These are phyloP conservation scores for Kodamaea alishanica DNA, from an alignment of 1,139 yeast genomes.

Conservation along the genomic window DNA sequence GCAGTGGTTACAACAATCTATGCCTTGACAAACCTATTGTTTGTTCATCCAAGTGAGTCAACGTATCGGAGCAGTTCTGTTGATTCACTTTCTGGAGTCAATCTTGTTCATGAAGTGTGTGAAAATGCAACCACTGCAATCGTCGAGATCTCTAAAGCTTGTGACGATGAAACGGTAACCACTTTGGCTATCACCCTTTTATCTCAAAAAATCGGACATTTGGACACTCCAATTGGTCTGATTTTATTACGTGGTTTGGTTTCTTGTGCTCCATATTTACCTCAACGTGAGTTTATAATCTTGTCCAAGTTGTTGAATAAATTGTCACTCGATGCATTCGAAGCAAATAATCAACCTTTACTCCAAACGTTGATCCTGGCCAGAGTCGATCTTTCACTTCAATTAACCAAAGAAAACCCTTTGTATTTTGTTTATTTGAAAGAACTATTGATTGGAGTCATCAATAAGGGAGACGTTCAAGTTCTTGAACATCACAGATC, in stretches of 20 bases:
- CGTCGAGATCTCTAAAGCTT: constrained; percentile 64
- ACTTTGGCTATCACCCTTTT: constrained; percentile 78
- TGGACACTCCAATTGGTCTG: constrained; percentile 30
- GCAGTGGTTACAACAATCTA: constrained; percentile 84
- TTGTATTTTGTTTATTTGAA: constrained; percentile 57
- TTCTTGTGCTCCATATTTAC: constrained; percentile 54
- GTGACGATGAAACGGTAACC: constrained; percentile 73
- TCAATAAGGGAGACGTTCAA: constrained; percentile 79
- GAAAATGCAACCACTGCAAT: constrained; percentile 69
- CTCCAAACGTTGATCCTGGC: constrained; percentile 43
- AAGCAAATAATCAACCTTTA: constrained; percentile 30
- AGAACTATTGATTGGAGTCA: constrained; percentile 63
- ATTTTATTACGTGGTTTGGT: constrained; percentile 54
- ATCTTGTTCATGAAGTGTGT: constrained; percentile 26
- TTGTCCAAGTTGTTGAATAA: constrained; percentile 48
- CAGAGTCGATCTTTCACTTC: constrained; percentile 50
- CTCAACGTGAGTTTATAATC: constrained; percentile 56
- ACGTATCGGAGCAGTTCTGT: constrained; percentile 24
- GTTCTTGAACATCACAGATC: constrained; percentile 78
- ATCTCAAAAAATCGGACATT: constrained; percentile 58
- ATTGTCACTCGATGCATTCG: constrained; percentile 31
- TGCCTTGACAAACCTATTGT: constrained; percentile 71
- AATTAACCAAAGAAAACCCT: constrained; percentile 39
- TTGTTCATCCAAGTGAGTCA: constrained; percentile 47
- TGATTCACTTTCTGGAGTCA: constrained; percentile 12